Conservation (phyloP, 2,329 filamentous ascomycete species). For the Fusarium subglutinans region DNA sequence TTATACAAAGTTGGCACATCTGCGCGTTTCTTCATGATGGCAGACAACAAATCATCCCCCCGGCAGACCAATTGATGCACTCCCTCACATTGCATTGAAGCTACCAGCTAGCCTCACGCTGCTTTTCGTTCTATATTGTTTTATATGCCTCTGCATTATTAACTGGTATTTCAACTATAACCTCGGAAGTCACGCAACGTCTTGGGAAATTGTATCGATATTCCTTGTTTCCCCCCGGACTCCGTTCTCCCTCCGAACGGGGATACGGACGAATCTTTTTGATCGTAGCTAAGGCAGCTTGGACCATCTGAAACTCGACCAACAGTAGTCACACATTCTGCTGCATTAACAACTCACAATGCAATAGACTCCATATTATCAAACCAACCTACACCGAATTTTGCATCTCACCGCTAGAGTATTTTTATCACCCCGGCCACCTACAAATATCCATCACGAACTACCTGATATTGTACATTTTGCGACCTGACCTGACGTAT, state of each 20-base stretch:
- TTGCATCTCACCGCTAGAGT: conserved; percentile 15
- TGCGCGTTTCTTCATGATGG: conserved; percentile 10
- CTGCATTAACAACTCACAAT: conserved; percentile 32
- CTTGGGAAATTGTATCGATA: conserved; percentile 14
- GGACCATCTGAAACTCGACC: conserved; percentile 21
- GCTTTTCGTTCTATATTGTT: background rate
- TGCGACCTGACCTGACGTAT: background rate
- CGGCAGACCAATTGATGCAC: conserved; percentile 19
- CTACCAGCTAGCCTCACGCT: conserved; percentile 5
- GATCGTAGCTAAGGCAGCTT: conserved; percentile 10
- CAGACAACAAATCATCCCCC: background rate
- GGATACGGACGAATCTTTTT: conserved; percentile 10
- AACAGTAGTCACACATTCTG: conserved; percentile 20
- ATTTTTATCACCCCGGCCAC: conserved; percentile 16
- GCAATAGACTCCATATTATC: conserved; percentile 24
- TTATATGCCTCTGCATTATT: conserved; percentile 4
- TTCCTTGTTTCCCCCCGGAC: background rate
- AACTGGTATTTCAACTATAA: conserved; percentile 1
- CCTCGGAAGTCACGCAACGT: conserved; percentile 25
- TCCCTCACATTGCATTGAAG: conserved; percentile 27
- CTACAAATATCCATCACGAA: conserved; percentile 21
- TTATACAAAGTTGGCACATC: conserved; percentile 33
- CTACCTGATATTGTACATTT: conserved; percentile 14
- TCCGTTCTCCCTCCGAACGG: conserved; percentile 9
- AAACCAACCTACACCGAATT: conserved; percentile 2